Conservation (phyloP, 768 basidiomycete genomes). For the Termitomyces sp. region DNA sequence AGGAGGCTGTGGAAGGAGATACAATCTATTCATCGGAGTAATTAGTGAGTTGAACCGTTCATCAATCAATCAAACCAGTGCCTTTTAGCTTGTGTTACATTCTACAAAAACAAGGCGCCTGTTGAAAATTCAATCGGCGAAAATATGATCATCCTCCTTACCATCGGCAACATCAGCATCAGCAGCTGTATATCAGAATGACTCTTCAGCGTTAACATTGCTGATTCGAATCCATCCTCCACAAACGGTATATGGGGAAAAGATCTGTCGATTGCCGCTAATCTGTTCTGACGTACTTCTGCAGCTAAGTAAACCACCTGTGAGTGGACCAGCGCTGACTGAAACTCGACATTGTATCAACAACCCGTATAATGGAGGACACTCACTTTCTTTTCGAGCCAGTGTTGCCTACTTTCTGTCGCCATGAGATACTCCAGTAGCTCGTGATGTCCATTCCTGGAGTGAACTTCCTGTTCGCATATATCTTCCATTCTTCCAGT, state of each 20-base stretch:
- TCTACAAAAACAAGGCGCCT: background rate
- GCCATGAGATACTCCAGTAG: background rate
- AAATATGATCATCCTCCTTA: slow-evolving; percentile 1
- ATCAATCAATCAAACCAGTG: background rate
- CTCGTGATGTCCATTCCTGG: background rate
- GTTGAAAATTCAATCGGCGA: background rate
- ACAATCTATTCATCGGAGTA: slow-evolving; percentile 16
- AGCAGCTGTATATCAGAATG: background rate
- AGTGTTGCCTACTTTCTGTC: background rate
- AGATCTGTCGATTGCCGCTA: slow-evolving; percentile 8
- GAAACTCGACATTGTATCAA: slow-evolving; percentile 3
- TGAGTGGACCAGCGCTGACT: slow-evolving; percentile 13
- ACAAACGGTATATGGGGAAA: slow-evolving; percentile 17
- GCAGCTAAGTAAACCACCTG: slow-evolving; percentile 19
- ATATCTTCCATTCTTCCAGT: background rate
- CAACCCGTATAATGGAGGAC: background rate
- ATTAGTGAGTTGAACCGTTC: background rate
- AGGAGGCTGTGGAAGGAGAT: slow-evolving; percentile 26
- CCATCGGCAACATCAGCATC: slow-evolving; percentile 9
- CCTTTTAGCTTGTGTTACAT: background rate
- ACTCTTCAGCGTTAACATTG: background rate
- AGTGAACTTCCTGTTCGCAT: background rate
- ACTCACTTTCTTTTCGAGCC: slow-evolving; percentile 10
- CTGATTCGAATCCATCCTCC: slow-evolving; percentile 16
- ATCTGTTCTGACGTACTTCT: slow-evolving; percentile 17